Evolutionary conservation across 345 rosid genomes (phyloP).

Genomic region (Corchorus capsularis): DNA sequence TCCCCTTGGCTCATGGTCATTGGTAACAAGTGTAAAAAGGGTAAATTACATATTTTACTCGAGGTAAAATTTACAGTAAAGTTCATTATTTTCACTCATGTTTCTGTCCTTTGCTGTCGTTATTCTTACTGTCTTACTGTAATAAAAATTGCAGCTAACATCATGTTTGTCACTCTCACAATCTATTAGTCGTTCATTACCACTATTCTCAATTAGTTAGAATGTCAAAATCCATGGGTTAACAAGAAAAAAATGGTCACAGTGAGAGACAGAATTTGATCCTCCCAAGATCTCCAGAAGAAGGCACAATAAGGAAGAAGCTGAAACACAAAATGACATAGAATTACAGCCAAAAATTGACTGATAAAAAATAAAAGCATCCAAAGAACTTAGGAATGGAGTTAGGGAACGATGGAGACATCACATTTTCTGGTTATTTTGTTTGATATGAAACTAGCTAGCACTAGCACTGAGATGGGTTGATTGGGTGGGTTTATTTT

Average conservation of each 20-base stretch:
- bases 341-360: not conserved
- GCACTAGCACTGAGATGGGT: not conserved
- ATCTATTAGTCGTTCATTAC: not conserved
- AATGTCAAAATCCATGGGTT: conserved; percentile 17
- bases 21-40: not conserved
- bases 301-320: not conserved
- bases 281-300: conserved; percentile 13
- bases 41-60: not conserved
- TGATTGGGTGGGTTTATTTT: not conserved
- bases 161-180: not conserved
- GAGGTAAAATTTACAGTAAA: not conserved
- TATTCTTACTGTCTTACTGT: too few species aligned
- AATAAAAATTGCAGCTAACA: not conserved
- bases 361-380: not conserved
- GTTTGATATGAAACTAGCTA: not conserved
- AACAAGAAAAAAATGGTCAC: not conserved
- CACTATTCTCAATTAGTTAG: conserved; percentile 12
- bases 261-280: conserved; percentile 10
- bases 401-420: conserved; percentile 20
- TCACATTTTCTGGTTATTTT: conserved; percentile 2
- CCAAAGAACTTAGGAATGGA: conserved; percentile 4
- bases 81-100: not conserved
- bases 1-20: not conserved
- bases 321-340: conserved; percentile 6
- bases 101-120: not conserved